A percentile compares a stretch with the other conserved stretches of the same genome.
phyloP scores from a whole-genome alignment of 805 yeast species.

The Blastobotrys muscicola region DNA sequence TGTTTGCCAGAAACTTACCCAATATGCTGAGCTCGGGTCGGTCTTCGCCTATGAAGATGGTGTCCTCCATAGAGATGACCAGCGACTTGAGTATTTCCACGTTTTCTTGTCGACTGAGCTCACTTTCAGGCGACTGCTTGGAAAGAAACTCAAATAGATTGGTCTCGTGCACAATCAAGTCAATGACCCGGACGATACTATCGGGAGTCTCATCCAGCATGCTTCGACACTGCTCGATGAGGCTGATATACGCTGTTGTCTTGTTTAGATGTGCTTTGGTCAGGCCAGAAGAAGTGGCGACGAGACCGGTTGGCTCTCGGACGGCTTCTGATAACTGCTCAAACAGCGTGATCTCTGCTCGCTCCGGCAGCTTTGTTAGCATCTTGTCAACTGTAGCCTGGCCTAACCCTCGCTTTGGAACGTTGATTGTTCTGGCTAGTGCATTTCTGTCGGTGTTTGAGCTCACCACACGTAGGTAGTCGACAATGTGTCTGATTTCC shows the following conservation, averaged over 20 bases:
- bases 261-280: not conserved
- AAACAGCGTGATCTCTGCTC: constrained; percentile 4
- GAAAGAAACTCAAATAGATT: constrained; percentile 3
- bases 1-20: constrained; percentile 11
- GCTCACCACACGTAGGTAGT: constrained; percentile 53
- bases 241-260: constrained; percentile 1
- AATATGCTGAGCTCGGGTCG: constrained; percentile 3
- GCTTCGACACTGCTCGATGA: constrained; percentile 5
- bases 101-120: not conserved
- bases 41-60: not conserved
- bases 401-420: constrained; percentile 65
- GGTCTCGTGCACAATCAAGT: constrained; percentile 5
- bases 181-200: constrained; percentile 1
- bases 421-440: constrained; percentile 43
- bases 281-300: not conserved
- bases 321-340: constrained; percentile 3
- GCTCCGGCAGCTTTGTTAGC: constrained; percentile 2
- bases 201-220: not conserved
- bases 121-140: not conserved
- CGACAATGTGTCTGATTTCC: constrained; percentile 55
- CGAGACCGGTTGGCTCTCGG: not conserved
- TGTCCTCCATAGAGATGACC: not conserved
- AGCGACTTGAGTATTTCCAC: not conserved
- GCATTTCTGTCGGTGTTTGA: constrained; percentile 55
- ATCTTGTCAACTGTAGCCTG: constrained; percentile 36